A percentile compares a stretch with the other conserved stretches of the same genome.
Evolutionary conservation across 176 grass and related monocot genomes (phyloP).

Genomic region (Echinochloa phyllopogon): DNA sequence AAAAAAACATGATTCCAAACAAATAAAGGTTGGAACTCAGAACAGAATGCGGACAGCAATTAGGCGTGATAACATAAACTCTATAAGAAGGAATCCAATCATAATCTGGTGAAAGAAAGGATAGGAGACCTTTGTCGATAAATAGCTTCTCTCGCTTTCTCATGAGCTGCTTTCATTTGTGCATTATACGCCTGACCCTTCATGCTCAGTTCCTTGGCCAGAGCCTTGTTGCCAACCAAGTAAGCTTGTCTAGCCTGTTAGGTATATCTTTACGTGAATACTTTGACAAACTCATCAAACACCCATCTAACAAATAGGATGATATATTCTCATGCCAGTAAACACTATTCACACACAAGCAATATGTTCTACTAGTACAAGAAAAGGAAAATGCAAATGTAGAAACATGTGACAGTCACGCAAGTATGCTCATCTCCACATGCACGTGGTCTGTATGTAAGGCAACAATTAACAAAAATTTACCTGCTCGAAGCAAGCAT

Average conservation of each 20-base stretch:
- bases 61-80: not conserved
- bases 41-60: not conserved
- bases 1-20: not conserved
- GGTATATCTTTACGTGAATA: constrained; percentile 31
- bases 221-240: constrained; percentile 87
- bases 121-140: constrained; percentile 74
- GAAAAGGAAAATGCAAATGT: not conserved
- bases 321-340: not conserved
- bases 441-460: not conserved
- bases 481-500: constrained; percentile 98
- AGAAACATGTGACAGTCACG: not conserved
- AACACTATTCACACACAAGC: not conserved
- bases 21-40: not conserved
- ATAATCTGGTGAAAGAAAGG: not conserved
- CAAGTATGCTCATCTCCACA: not conserved
- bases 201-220: constrained; percentile 87
- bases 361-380: not conserved
- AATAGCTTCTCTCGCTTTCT: constrained; percentile 96
- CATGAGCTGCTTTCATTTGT: constrained; percentile 95
- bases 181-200: constrained; percentile 87
- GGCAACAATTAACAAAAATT: constrained; percentile 37
- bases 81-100: not conserved
- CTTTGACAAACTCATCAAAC: constrained; percentile 10
- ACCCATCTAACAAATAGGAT: constrained; percentile 1
- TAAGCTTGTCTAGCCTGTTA: constrained; percentile 88